Conservation (phyloP, 2,329 filamentous ascomycete genomes). For the Aspergillus felis region DNA sequence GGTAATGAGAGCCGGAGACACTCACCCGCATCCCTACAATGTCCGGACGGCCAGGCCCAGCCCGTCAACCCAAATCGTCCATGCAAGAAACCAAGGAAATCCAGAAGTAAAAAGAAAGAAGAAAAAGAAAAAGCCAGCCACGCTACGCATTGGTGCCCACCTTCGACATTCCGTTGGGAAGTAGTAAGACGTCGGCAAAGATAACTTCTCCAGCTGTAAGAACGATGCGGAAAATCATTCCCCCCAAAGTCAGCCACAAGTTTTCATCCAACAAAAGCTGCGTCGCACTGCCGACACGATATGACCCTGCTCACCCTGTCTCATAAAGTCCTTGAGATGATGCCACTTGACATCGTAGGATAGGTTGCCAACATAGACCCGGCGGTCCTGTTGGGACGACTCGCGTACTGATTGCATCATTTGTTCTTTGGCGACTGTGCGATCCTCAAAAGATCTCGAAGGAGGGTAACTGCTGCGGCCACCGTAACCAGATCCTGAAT, state of each 20-base stretch:
- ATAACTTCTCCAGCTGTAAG: slow-evolving; percentile 90
- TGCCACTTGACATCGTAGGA: slow-evolving; percentile 99
- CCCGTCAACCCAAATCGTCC: slow-evolving; percentile 98
- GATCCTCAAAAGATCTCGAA: slow-evolving; percentile 75
- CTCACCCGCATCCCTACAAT: slow-evolving; percentile 99
- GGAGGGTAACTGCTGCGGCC: slow-evolving; percentile 60
- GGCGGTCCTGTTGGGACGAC: slow-evolving; percentile 95
- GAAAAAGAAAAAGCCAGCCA: slow-evolving; percentile 73
- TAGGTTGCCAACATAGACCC: slow-evolving; percentile 98
- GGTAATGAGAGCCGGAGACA: slow-evolving; percentile 21
- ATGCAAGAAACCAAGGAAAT: slow-evolving; percentile 60
- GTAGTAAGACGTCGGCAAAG: slow-evolving; percentile 97
- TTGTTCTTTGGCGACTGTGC: slow-evolving; percentile 77
- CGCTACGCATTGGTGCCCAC: slow-evolving; percentile 92
- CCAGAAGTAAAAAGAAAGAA: slow-evolving; percentile 58
- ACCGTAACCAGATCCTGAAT: slow-evolving; percentile 56
- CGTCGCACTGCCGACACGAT: slow-evolving; percentile 19
- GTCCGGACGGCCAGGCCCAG: slow-evolving; percentile 82
- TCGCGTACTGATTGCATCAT: slow-evolving; percentile 96
- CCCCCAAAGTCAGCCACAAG: slow-evolving; percentile 29
- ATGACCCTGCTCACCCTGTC: slow-evolving; percentile 72
- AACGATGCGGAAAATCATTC: slow-evolving; percentile 30
- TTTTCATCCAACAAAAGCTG: slow-evolving; percentile 17
- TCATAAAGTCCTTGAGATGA: slow-evolving; percentile 99
- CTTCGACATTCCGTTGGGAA: slow-evolving; percentile 99